Percentiles rank a stretch among this genome's conserved stretches.
These are phyloP conservation scores for Mucor irregularis DNA, from an alignment of 371 early-diverging fungal genomes.

Conservation along the genomic window DNA sequence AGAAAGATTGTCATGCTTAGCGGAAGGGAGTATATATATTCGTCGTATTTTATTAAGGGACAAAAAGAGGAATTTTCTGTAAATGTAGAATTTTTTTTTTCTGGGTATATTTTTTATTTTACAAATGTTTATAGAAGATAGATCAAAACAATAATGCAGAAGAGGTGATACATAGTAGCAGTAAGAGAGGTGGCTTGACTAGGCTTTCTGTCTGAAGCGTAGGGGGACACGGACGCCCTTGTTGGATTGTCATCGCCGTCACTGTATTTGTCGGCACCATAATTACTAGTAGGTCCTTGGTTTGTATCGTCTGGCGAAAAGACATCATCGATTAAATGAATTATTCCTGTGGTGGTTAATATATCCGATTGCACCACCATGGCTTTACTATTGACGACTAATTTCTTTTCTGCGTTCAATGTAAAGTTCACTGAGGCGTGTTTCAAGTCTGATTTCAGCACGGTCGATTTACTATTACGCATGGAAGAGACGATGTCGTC, in stretches of 20 bases:
- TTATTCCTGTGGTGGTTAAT: constrained; percentile 19
- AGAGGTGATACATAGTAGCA: too few species aligned
- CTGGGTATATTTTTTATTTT: too few species aligned
- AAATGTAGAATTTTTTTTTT: too few species aligned
- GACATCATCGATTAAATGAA: constrained; percentile 26
- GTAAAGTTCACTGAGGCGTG: not conserved
- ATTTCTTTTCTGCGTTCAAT: not conserved
- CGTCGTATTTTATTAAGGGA: too few species aligned
- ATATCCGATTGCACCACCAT: constrained; percentile 15
- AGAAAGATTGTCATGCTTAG: too few species aligned
- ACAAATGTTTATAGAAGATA: too few species aligned
- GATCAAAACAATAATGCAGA: too few species aligned
- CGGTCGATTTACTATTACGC: not conserved
- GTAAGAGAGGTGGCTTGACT: too few species aligned
- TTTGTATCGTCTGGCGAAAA: constrained; percentile 1
- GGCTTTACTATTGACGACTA: constrained; percentile 4
- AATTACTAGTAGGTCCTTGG: not conserved
- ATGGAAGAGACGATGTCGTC: not conserved
- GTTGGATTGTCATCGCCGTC: too few species aligned
- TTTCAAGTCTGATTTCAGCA: not conserved
- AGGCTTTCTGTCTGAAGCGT: not conserved
- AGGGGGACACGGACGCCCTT: not conserved
- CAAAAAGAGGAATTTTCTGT: too few species aligned
- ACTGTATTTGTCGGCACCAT: not conserved
- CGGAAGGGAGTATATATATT: too few species aligned